These are phyloP conservation scores for Strobilomyces dryophilus DNA, from an alignment of 768 basidiomycete genomes.

Conservation along the genomic window DNA sequence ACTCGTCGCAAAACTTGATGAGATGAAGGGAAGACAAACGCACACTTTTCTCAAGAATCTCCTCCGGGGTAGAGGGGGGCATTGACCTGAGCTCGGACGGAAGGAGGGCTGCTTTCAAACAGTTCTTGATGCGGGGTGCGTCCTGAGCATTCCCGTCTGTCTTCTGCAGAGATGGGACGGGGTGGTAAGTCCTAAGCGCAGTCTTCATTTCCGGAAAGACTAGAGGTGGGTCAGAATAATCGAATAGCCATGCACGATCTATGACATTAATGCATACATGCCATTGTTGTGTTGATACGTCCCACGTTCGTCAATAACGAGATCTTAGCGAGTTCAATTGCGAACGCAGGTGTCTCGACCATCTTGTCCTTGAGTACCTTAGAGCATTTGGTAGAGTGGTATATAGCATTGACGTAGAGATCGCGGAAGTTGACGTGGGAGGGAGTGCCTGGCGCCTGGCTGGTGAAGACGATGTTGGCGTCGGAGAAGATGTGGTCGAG, in stretches of 20 bases:
- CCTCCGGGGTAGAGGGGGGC: constrained; percentile 70
- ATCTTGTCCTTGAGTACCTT: constrained; percentile 88
- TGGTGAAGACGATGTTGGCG: constrained; percentile 64
- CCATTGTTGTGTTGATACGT: constrained; percentile 90
- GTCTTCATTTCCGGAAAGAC: constrained; percentile 96
- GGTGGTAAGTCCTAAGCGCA: constrained; percentile 83
- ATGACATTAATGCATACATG: constrained; percentile 47
- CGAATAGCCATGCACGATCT: constrained; percentile 3
- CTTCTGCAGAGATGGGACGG: constrained; percentile 83
- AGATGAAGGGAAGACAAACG: constrained; percentile 22
- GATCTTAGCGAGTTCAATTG: constrained; percentile 76
- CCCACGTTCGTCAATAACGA: constrained; percentile 86
- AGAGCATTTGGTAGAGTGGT: constrained; percentile 79
- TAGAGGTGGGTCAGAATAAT: constrained; percentile 31
- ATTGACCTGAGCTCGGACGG: constrained; percentile 61
- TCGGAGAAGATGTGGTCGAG: constrained; percentile 77
- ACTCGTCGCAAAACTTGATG: constrained; percentile 2
- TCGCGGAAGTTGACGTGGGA: constrained; percentile 71
- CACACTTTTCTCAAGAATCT: constrained; percentile 66
- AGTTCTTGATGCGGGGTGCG: constrained; percentile 88
- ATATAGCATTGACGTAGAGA: constrained; percentile 78
- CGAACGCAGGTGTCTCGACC: constrained; percentile 74
- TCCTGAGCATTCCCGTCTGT: constrained; percentile 87
- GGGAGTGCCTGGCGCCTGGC: constrained; percentile 46
- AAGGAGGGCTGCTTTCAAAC: constrained; percentile 76